Base-by-base conservation (phyloP, 768 basidiomycete species). In the Phanerodontia chrysosporium region DNA sequence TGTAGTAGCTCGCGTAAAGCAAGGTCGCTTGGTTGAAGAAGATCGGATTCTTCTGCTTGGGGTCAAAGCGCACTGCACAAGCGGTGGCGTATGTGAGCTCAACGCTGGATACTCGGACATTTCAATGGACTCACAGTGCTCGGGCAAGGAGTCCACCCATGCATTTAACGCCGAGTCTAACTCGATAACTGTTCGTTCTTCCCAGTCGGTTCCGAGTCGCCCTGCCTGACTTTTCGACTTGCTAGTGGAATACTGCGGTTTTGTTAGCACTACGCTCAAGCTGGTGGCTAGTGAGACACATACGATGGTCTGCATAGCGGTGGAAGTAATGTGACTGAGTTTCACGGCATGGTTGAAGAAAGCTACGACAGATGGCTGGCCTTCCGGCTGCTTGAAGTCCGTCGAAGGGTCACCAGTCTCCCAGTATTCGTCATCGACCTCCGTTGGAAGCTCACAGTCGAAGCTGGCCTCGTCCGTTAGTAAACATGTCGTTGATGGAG, bases 341-440 rank as follows among this genome's bases (percentile, higher is more conserved):
- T 81, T 83, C 61, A 90, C 76, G 46, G 78, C 74, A 25, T 79
- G 78, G 65, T 80, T 83, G 67, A 90, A 90, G 12, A 74, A 78
- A 9, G 84, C 67, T 36, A 89, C 70, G 49, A 70, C 73, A 29
- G 82, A 79, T 13, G 85, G 83, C 13, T 51, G 29, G 21, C 72
- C 80, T 24, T 69, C 64, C 9, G 89, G 89, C 66, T 89, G 89
- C 49, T 78, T 72, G 69, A 88, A 89, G 22, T 76, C 77, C 45
- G 77, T 72, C 1, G 75, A 72, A 0, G 81, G 81, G 60, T 84
- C 83, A 29, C 73, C 72, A 36, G 70, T 72, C 8, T 83, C 80
- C 90, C 89, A 93, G 66, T 83, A 91, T 60, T 85, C 81, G 60
- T 87, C 86, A 60, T 94, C 89, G 7, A 91, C 84, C 69, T 91